Evolutionary conservation across 352 stramenopile species (phyloP).

Genomic region (Lagenidium sp.): DNA sequence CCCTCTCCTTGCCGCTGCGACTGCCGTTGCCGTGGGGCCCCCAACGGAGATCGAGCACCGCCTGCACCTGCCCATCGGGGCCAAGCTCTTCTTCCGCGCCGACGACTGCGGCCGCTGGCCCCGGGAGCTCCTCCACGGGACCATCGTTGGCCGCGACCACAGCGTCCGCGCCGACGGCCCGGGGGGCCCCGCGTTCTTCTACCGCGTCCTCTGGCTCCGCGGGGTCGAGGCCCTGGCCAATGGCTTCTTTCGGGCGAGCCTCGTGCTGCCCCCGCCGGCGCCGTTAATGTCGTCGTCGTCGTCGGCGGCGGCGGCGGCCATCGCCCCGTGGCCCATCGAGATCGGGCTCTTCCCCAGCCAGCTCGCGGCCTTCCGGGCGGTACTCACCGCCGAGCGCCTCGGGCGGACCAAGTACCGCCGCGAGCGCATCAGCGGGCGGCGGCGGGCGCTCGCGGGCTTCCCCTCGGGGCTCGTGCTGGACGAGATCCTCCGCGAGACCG

Average conservation of each 20-base stretch:
- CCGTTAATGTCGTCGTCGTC: too few species aligned
- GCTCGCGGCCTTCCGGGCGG: slow-evolving; percentile 42
- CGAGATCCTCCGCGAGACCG: slow-evolving; percentile 39
- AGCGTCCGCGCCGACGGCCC: slow-evolving; percentile 9
- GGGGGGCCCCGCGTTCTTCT: slow-evolving; percentile 17
- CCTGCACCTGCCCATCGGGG: slow-evolving; percentile 23
- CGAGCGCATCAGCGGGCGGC: slow-evolving; percentile 20
- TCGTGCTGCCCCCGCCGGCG: slow-evolving; percentile 23
- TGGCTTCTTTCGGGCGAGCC: slow-evolving; percentile 41
- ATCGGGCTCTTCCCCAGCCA: slow-evolving; percentile 47
- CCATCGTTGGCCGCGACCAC: slow-evolving; percentile 17
- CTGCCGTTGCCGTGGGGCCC: slow-evolving; percentile 2
- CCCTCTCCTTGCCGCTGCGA: not conserved
- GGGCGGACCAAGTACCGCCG: slow-evolving; percentile 31
- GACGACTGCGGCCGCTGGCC: slow-evolving; percentile 33
- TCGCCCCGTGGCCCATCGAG: slow-evolving; percentile 39
- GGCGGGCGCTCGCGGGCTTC: slow-evolving; percentile 14
- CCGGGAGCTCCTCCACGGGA: slow-evolving; percentile 50
- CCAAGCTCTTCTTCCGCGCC: slow-evolving; percentile 43
- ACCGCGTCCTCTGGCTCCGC: slow-evolving; percentile 60
- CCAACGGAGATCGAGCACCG: slow-evolving; percentile 20
- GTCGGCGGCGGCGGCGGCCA: too few species aligned
- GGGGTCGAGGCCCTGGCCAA: slow-evolving; percentile 57
- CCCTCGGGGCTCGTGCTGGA: slow-evolving; percentile 26
- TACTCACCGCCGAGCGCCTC: slow-evolving; percentile 43